Evolutionary conservation across 805 yeast species (phyloP).

Genomic region (Lipomyces mesembrius): DNA sequence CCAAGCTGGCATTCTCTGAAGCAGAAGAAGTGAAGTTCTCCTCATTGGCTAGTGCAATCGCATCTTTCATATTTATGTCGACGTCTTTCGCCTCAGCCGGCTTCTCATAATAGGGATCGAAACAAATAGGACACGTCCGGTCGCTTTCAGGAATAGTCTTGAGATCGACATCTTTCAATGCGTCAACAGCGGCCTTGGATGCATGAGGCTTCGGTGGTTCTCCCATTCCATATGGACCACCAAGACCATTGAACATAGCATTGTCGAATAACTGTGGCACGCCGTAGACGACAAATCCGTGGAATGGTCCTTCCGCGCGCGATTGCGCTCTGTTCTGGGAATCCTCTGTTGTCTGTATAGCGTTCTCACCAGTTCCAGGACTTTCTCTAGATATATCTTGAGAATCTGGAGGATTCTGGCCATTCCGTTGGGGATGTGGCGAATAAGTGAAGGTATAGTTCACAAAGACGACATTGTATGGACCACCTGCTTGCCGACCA

Average conservation of each 20-base stretch:
- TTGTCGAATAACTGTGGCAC: slow-evolving; percentile 9
- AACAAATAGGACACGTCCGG: slow-evolving; percentile 52
- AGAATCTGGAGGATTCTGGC: background rate
- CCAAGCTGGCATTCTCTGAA: background rate
- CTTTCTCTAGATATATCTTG: background rate
- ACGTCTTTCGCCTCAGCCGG: background rate
- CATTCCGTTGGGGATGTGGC: slow-evolving; percentile 13
- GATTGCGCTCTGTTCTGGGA: background rate
- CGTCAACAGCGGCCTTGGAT: slow-evolving; percentile 45
- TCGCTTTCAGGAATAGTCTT: slow-evolving; percentile 45
- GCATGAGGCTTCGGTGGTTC: slow-evolving; percentile 41
- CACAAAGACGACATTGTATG: slow-evolving; percentile 23
- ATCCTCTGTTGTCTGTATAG: slow-evolving; percentile 8
- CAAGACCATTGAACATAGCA: background rate
- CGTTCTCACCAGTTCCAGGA: background rate
- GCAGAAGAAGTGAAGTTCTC: background rate
- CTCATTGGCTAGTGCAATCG: background rate
- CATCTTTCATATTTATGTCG: background rate
- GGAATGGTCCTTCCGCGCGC: slow-evolving; percentile 16
- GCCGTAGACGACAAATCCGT: slow-evolving; percentile 30
- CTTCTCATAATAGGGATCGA: slow-evolving; percentile 45
- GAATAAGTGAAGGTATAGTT: slow-evolving; percentile 29
- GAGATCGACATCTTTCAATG: slow-evolving; percentile 43
- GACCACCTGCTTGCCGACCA: slow-evolving; percentile 1
- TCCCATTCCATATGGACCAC: slow-evolving; percentile 13